phyloP scores from a whole-genome alignment of 305 asterid genomes.

The Coffea humblotiana region DNA sequence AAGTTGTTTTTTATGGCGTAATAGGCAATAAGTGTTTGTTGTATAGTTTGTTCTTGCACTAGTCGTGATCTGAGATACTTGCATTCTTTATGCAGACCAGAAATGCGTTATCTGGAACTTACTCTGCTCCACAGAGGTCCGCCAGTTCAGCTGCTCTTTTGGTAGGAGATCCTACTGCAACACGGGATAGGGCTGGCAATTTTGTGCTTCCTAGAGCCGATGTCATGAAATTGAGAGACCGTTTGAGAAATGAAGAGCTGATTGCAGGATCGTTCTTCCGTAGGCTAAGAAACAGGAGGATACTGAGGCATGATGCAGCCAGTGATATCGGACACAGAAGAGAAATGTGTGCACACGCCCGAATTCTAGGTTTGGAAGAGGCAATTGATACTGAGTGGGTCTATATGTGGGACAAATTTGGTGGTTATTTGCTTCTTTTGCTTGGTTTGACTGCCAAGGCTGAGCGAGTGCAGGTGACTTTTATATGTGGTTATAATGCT shows the following conservation, averaged over 20 bases:
- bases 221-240: constrained; percentile 97
- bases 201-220: constrained; percentile 99
- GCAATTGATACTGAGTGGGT: constrained; percentile 99
- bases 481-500: neutral
- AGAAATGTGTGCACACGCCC: constrained; percentile 99
- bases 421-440: constrained; percentile 97
- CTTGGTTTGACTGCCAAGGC: constrained; percentile 99
- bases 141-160: constrained; percentile 98
- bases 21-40: neutral
- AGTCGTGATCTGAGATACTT: constrained; percentile 2
- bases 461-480: constrained; percentile 92
- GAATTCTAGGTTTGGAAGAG: constrained; percentile 95
- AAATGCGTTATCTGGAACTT: constrained; percentile 96
- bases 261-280: constrained; percentile 84
- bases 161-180: constrained; percentile 94
- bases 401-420: constrained; percentile 99
- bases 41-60: neutral
- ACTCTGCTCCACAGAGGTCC: constrained; percentile 99
- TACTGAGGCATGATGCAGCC: constrained; percentile 66
- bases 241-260: constrained; percentile 91
- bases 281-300: constrained; percentile 60
- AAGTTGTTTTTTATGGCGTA: neutral
- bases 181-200: constrained; percentile 95
- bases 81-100: constrained; percentile 64
- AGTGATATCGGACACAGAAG: constrained; percentile 87